phyloP scores from a whole-genome alignment of 2,329 filamentous ascomycete genomes.

The Chrysosporium keratinophilum region DNA sequence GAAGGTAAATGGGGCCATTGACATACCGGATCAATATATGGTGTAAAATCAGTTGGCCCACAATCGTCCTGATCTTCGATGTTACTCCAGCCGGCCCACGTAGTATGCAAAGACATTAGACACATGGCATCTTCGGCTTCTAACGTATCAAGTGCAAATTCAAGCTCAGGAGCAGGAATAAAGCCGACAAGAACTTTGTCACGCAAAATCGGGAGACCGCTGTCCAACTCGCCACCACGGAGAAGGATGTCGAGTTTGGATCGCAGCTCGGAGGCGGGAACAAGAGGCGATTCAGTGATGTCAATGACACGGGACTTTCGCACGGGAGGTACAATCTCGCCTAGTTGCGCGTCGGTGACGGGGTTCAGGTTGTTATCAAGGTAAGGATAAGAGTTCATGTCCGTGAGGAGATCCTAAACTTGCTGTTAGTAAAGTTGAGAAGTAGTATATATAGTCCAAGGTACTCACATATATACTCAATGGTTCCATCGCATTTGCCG shows the following conservation, averaged over 20 bases:
- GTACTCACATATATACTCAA: slow-evolving; percentile 72
- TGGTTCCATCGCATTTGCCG: slow-evolving; percentile 86
- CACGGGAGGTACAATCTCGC: slow-evolving; percentile 70
- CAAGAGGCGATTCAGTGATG: slow-evolving; percentile 69
- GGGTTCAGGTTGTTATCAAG: slow-evolving; percentile 94
- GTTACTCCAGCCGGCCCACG: slow-evolving; percentile 34
- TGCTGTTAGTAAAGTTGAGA: slow-evolving; percentile 16
- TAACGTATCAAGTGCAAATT: slow-evolving; percentile 81
- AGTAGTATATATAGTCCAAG: background rate
- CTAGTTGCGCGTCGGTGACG: slow-evolving; percentile 76
- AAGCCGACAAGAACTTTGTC: slow-evolving; percentile 72
- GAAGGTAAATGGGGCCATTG: background rate
- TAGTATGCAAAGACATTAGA: slow-evolving; percentile 62
- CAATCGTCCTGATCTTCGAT: slow-evolving; percentile 48
- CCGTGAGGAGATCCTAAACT: slow-evolving; percentile 69
- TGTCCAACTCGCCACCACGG: slow-evolving; percentile 77
- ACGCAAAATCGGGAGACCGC: slow-evolving; percentile 76
- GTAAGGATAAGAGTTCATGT: slow-evolving; percentile 96
- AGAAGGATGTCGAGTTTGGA: slow-evolving; percentile 73
- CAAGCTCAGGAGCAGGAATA: slow-evolving; percentile 86
- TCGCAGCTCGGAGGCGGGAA: slow-evolving; percentile 66
- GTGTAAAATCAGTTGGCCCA: slow-evolving; percentile 75
- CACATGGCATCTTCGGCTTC: slow-evolving; percentile 64
- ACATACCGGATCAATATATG: slow-evolving; percentile 75
- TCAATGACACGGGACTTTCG: slow-evolving; percentile 75